Evolutionary conservation across 176 grass and related monocot genomes (phyloP), one percentile per base, ranked within the genome.

Genomic region (Coix lacrymajobi): DNA sequence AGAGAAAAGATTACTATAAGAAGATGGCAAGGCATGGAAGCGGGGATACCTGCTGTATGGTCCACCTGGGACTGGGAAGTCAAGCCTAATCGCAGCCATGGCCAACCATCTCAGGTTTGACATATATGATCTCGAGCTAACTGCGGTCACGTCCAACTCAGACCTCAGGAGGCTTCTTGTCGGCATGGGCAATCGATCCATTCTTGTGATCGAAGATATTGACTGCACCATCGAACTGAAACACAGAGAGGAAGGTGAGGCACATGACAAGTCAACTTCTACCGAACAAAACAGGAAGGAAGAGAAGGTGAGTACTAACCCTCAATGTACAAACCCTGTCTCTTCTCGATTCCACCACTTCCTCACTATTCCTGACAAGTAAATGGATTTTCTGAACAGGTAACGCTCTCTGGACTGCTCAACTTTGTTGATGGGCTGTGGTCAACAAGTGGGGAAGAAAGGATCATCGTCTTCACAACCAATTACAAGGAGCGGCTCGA

Each of bases 21-120:
- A n/a, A n/a, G n/a, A n/a, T n/a, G n/a, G n/a, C n/a, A n/a, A 94
- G 71, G 95, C 92, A 5, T 97, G 95, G 95, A 97, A 94, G 56
- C 80, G 92, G 19, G 95, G 95, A 10, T 97, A 97, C 73, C 81
- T 97, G 81, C 67, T 97, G 7, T 72, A 92, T 2, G 95, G 95
- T 2, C 95, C 95, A 0, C 95, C 95, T 6, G 95, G 95, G 52
- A 97, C 95, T 3, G 95, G 95, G 69, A 97, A 97, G 64, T 97
- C 95, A 36, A 97, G 90, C 87, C 81, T 97, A 29, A 91, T 97
- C 25, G 95, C 95, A 4, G 92, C 95, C 49, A 97, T 97, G 73
- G 92, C 95, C 28, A 97, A 97, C 69, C 84, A 87, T 33, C 85
- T 97, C 66, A 88, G 75, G 48, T 97, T 85, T 44, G 88, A 97